Base-by-base conservation (phyloP, 768 basidiomycete genomes). In the Crepidotus variabilis region DNA sequence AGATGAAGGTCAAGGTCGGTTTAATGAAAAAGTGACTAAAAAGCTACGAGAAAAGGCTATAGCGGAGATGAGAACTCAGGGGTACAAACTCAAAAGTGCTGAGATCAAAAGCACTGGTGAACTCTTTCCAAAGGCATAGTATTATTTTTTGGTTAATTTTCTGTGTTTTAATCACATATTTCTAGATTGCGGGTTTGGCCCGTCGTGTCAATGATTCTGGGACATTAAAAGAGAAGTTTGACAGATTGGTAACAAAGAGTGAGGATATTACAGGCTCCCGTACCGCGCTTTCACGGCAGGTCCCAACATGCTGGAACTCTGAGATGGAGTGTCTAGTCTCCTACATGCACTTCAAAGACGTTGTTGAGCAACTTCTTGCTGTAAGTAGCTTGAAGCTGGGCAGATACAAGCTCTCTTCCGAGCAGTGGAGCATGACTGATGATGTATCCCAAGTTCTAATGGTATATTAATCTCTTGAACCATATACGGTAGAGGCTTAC, bases 261-360 rank as follows among this genome's bases (percentile, higher is more conserved):
- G 23, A 52, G 45, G 50, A 60, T 5, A 51, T 56, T 10, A 10
- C 54, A 1, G 51, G 61, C 10, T 56, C 64, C 51, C 18, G 22
- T 2, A 20, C 33, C 16, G 39, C 60, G 1, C 65, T 73, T 39
- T 54, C 56, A 46, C 52, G 60, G 5, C 63, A 58, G n/a, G 64
- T 71, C 48, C 62, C 68, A 21, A 71, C 70, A 7, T 54, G 65
- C 2, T 72, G 71, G 70, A 69, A 70, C 52, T 63, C 67, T 16
- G 68, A 72, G 36, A 51, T 67, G 22, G 63, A 34, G 0, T 72
- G 68, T 52, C 57, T 72, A 2, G 24, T 35, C 6, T 57, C 67
- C 13, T 68, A 72, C 54, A 32, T 67, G 4, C 55, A 64, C 47
- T 69, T 71, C 46, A 54, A 63, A 45, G 36, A 45, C 24, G 47